phyloP scores from a whole-genome alignment of 345 rosid genomes.

The Limnanthes douglasii region DNA sequence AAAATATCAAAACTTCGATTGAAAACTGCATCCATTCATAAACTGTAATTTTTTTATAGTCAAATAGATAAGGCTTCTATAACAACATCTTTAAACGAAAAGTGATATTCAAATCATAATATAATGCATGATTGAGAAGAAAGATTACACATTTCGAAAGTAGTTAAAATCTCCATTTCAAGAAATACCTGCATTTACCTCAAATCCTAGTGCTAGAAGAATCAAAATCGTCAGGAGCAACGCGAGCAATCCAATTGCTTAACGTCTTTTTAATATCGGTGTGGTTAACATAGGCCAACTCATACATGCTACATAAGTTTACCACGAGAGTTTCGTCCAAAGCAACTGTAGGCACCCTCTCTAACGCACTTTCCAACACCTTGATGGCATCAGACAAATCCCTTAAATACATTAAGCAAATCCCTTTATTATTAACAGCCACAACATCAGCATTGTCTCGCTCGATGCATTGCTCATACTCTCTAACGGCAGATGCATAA shows the following conservation, averaged over 20 bases:
- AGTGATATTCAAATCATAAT: too few species aligned
- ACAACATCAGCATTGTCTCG: constrained; percentile 60
- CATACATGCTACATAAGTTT: constrained; percentile 96
- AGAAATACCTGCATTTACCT: too few species aligned
- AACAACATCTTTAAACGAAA: too few species aligned
- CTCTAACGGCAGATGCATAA: constrained; percentile 80
- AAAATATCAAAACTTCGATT: too few species aligned
- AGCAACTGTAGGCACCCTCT: constrained; percentile 74
- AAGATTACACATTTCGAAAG: too few species aligned
- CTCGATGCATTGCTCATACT: constrained; percentile 82
- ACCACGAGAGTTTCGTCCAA: constrained; percentile 84
- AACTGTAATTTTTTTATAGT: constrained; percentile 1
- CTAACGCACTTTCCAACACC: constrained; percentile 73
- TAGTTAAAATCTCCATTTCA: too few species aligned
- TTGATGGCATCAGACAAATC: constrained; percentile 80
- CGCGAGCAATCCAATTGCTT: constrained; percentile 72
- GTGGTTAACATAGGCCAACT: constrained; percentile 87
- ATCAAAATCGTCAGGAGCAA: constrained; percentile 96
- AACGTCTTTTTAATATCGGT: constrained; percentile 69
- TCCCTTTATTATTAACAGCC: constrained; percentile 71
- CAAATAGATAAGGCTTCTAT: constrained; percentile 7
- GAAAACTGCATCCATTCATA: too few species aligned
- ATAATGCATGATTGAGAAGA: too few species aligned
- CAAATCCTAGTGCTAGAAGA: constrained; percentile 71
- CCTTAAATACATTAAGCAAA: constrained; percentile 90